These are phyloP conservation scores for Skeletonema grethae DNA, from an alignment of 108 stramenopile genomes.

Conservation along the genomic window DNA sequence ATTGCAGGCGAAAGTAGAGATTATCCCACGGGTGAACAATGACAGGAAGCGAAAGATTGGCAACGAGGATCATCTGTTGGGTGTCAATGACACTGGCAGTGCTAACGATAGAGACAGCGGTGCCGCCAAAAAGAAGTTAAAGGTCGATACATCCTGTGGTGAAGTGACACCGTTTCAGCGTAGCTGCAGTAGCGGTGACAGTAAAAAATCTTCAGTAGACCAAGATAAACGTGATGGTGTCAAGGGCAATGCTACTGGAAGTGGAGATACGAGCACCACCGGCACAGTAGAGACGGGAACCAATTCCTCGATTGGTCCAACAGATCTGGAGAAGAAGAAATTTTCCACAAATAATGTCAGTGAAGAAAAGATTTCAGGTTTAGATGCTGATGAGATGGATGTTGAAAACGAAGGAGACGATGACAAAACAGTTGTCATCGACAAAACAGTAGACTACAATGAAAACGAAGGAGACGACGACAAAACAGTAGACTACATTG, in stretches of 20 bases:
- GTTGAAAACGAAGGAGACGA: background rate
- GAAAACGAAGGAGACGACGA: background rate
- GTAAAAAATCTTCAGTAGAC: background rate
- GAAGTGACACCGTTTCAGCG: background rate
- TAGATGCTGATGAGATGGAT: background rate
- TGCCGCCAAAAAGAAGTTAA: background rate
- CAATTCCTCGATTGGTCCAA: background rate
- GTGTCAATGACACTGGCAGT: background rate
- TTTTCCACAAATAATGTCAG: background rate
- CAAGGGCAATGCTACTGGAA: background rate
- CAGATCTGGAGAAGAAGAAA: conserved; percentile 3
- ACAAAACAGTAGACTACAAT: no score
- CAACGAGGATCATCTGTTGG: background rate
- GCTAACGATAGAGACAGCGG: background rate
- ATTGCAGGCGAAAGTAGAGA: conserved; percentile 3
- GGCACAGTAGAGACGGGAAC: background rate
- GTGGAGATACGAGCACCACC: background rate
- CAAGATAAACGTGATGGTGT: background rate
- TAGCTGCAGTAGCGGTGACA: background rate
- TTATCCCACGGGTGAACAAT: conserved; percentile 2
- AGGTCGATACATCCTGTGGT: conserved; percentile 7
- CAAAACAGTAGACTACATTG: no score
- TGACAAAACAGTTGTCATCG: background rate
- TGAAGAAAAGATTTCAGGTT: background rate
- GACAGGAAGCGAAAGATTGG: background rate